These are phyloP conservation scores for Chaetomiaceae sp. DNA, from an alignment of 2,329 filamentous ascomycete genomes.

Conservation along the genomic window DNA sequence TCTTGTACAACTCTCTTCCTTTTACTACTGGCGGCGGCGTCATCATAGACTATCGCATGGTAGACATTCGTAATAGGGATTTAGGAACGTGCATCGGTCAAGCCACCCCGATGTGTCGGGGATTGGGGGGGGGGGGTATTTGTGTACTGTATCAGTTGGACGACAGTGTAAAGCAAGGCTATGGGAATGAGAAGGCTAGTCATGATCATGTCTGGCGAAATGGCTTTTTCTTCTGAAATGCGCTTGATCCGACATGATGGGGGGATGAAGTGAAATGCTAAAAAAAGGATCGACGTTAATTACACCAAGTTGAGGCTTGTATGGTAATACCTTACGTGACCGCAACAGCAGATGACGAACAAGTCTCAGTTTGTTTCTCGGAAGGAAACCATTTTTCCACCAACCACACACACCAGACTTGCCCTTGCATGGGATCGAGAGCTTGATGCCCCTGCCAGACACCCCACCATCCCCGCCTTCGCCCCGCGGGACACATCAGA, in stretches of 20 bases:
- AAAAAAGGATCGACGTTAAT: neutral
- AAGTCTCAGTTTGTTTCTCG: neutral
- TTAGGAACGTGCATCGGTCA: constrained; percentile 5
- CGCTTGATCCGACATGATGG: no score
- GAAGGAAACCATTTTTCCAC: constrained; percentile 13
- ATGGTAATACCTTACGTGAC: constrained; percentile 4
- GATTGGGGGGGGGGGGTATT: constrained; percentile 2
- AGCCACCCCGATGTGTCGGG: neutral
- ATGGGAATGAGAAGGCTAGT: neutral
- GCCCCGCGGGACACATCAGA: neutral
- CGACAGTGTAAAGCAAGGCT: neutral
- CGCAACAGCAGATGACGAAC: neutral
- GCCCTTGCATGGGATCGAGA: neutral
- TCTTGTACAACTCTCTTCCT: constrained; percentile 18
- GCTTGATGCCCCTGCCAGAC: neutral
- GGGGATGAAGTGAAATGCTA: no score
- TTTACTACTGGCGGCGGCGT: constrained; percentile 18
- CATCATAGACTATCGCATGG: constrained; percentile 18
- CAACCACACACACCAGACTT: neutral
- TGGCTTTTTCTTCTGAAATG: neutral
- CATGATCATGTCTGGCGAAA: neutral
- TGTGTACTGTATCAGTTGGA: constrained; percentile 10
- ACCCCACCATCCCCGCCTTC: constrained; percentile 9
- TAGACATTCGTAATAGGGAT: constrained; percentile 22
- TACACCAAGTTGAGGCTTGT: neutral